Percentiles rank a stretch among this genome's conserved stretches.
Evolutionary conservation across 2,329 filamentous ascomycete genomes (phyloP).

Genomic region (Pestalotiopsis sp.): DNA sequence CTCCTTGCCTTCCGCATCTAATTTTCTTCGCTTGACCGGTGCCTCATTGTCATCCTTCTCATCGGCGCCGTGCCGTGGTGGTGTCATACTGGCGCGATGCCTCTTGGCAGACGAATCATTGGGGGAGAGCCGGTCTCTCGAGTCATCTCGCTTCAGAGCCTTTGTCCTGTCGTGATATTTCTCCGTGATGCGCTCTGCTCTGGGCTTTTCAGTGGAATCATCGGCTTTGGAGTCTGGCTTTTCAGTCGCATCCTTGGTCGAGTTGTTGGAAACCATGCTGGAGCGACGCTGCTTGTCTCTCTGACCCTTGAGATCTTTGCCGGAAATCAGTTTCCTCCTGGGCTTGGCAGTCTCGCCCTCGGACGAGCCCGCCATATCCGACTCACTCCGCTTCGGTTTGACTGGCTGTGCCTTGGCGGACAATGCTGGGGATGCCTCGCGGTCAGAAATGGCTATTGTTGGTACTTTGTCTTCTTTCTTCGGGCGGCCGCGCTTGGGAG

Average conservation of each 20-base stretch:
- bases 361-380: constrained; percentile 57
- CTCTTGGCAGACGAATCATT: constrained; percentile 59
- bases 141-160: constrained; percentile 63
- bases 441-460: constrained; percentile 52
- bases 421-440: constrained; percentile 52
- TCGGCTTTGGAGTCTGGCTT: constrained; percentile 53
- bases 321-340: constrained; percentile 64
- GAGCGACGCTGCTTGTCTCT: constrained; percentile 60
- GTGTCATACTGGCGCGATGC: constrained; percentile 61
- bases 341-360: constrained; percentile 62
- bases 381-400: constrained; percentile 57
- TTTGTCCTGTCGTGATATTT: constrained; percentile 64
- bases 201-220: constrained; percentile 50
- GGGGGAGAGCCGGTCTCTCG: constrained; percentile 54
- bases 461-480: constrained; percentile 57
- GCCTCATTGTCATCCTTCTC: constrained; percentile 57
- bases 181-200: constrained; percentile 46
- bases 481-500: constrained; percentile 54
- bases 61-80: constrained; percentile 52
- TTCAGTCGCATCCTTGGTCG: constrained; percentile 56
- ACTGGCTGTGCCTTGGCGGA: constrained; percentile 43
- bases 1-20: constrained; percentile 58
- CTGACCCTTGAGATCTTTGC: constrained; percentile 62
- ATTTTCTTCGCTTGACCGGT: constrained; percentile 57
- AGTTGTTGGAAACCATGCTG: constrained; percentile 59